These are phyloP conservation scores for Achaetomium macrosporum DNA, from an alignment of 2,329 filamentous ascomycete genomes.

Conservation along the genomic window DNA sequence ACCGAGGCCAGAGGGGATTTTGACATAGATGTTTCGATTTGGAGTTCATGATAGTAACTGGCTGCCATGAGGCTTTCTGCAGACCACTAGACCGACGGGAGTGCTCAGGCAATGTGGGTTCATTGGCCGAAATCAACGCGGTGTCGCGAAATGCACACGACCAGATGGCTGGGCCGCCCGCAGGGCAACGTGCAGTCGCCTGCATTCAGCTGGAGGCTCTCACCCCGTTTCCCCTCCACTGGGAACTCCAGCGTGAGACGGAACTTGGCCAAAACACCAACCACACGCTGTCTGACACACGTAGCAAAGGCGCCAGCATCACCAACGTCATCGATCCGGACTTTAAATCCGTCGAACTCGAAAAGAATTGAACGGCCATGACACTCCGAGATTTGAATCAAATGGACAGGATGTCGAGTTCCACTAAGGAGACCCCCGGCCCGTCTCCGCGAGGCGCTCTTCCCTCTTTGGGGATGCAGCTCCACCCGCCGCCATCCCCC, in stretches of 20 bases:
- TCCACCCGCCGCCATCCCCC: constrained; percentile 54
- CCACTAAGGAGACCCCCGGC: constrained; percentile 14
- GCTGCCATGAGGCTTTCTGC: too few relatives aligned
- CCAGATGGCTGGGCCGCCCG: neutral
- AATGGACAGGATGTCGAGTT: constrained; percentile 16
- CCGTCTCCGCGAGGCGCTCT: constrained; percentile 13
- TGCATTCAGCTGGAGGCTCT: constrained; percentile 1
- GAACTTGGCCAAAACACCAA: neutral
- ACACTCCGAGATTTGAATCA: constrained; percentile 18
- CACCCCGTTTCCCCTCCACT: constrained; percentile 6
- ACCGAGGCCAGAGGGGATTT: too few relatives aligned
- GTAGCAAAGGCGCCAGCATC: neutral
- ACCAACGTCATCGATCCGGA: neutral
- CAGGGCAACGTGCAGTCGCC: constrained; percentile 1
- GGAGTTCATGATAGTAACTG: neutral
- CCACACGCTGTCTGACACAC: neutral
- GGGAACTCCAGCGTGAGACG: neutral
- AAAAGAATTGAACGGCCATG: constrained; percentile 3
- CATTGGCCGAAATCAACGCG: constrained; percentile 13
- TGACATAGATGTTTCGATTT: neutral
- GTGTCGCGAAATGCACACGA: constrained; percentile 22
- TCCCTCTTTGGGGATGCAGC: constrained; percentile 34
- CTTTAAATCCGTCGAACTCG: neutral
- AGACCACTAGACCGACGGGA: neutral
- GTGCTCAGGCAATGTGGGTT: neutral